Conservation (phyloP, 2,329 filamentous ascomycete genomes). For the Aspergillus jensenii region DNA sequence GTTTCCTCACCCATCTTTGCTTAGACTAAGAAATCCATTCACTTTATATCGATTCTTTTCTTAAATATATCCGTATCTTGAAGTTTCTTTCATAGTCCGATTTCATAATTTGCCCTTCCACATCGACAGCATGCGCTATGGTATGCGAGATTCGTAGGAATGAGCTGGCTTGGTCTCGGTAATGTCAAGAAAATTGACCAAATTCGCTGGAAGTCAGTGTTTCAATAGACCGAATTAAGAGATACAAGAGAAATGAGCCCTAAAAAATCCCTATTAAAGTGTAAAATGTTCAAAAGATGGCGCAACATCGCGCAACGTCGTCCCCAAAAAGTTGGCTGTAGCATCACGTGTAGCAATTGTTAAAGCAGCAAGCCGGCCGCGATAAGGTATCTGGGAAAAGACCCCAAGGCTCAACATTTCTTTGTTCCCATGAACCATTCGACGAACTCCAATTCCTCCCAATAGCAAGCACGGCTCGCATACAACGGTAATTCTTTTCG, state of each 20-base stretch:
- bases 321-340: not conserved
- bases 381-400: not conserved
- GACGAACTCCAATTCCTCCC: not conserved
- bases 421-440: not conserved
- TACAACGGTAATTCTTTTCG: not conserved
- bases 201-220: not conserved
- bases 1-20: not conserved
- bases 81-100: not conserved
- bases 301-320: not conserved
- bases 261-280: not conserved
- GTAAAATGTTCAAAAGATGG: not conserved
- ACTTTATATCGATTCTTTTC: not conserved
- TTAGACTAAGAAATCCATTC: not conserved
- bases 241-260: not conserved
- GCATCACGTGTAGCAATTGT: not conserved
- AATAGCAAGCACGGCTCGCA: not conserved
- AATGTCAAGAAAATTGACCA: not conserved
- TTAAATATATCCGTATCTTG: not conserved
- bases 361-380: not conserved
- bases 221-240: not conserved
- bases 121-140: not conserved
- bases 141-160: too few relatives aligned
- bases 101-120: not conserved
- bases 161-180: not conserved
- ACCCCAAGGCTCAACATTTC: not conserved